These are phyloP conservation scores for Coniferiporia sulphurascens DNA, from an alignment of 1,284 basidiomycete genomes.

Conservation along the genomic window DNA sequence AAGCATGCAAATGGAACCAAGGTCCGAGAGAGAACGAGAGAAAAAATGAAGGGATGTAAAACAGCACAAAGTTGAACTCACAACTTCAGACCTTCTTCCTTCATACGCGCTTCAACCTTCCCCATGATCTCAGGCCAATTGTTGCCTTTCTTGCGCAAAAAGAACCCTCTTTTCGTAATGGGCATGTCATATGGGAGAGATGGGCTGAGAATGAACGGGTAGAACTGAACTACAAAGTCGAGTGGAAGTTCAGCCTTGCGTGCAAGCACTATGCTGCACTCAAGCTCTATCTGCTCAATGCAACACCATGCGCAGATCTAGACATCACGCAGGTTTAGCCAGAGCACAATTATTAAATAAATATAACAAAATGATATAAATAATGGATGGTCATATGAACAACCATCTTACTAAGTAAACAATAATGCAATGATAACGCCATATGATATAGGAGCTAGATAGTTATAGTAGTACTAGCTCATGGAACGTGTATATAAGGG, in stretches of 20 bases:
- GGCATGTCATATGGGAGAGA: slow-evolving; percentile 42
- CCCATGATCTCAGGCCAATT: slow-evolving; percentile 44
- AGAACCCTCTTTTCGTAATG: slow-evolving; percentile 46
- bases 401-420: no score
- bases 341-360: slow-evolving; percentile 61
- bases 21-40: background rate
- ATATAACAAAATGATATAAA: no score
- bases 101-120: slow-evolving; percentile 41
- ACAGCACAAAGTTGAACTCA: slow-evolving; percentile 32
- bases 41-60: no score
- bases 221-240: slow-evolving; percentile 69
- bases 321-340: slow-evolving; percentile 62
- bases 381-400: no score
- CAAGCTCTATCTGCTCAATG: no score
- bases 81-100: slow-evolving; percentile 68
- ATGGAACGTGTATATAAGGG: no score
- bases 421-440: no score
- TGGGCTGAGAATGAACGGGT: slow-evolving; percentile 65
- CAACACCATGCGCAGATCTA: no score
- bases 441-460: no score
- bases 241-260: no score
- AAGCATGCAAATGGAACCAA: background rate
- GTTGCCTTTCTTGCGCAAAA: slow-evolving; percentile 55
- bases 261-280: no score
- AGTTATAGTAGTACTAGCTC: no score